Evolutionary conservation across 1,284 basidiomycete genomes (phyloP).

Genomic region (Ceratobasidium sp.): DNA sequence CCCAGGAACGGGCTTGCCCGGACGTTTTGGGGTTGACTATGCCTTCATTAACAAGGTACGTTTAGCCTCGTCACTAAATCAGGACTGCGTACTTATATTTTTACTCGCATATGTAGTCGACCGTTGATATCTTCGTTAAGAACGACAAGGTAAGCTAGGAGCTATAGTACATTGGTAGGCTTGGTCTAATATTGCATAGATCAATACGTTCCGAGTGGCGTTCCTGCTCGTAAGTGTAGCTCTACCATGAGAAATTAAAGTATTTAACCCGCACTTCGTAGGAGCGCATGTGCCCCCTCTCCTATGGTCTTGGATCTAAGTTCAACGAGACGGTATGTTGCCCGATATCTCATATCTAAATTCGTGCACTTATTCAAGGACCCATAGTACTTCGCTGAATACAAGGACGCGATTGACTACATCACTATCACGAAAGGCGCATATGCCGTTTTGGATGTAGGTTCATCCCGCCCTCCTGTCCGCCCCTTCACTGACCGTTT

Average conservation of each 20-base stretch:
- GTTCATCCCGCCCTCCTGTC: background rate
- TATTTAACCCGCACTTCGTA: background rate
- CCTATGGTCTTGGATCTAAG: conserved; percentile 59
- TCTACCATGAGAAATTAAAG: background rate
- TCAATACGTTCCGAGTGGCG: conserved; percentile 65
- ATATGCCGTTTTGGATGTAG: conserved; percentile 61
- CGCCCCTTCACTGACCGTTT: background rate
- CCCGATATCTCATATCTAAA: no score
- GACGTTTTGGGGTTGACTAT: conserved; percentile 62
- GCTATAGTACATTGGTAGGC: background rate
- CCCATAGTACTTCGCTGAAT: conserved; percentile 61
- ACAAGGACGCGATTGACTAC: conserved; percentile 62
- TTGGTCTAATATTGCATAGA: conserved; percentile 45
- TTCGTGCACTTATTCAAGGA: conserved; percentile 10
- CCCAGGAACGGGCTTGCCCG: conserved; percentile 58
- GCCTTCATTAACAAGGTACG: conserved; percentile 64
- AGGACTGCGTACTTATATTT: background rate
- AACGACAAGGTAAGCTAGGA: conserved; percentile 56
- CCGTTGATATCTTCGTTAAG: conserved; percentile 64
- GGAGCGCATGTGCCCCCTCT: conserved; percentile 63
- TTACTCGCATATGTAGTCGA: conserved; percentile 58
- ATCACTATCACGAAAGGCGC: conserved; percentile 62
- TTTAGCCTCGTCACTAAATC: background rate
- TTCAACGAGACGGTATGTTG: conserved; percentile 64
- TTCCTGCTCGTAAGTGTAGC: conserved; percentile 59